Conservation (phyloP, 2,329 filamentous ascomycete genomes). For the Clarireedia monteithiana region DNA sequence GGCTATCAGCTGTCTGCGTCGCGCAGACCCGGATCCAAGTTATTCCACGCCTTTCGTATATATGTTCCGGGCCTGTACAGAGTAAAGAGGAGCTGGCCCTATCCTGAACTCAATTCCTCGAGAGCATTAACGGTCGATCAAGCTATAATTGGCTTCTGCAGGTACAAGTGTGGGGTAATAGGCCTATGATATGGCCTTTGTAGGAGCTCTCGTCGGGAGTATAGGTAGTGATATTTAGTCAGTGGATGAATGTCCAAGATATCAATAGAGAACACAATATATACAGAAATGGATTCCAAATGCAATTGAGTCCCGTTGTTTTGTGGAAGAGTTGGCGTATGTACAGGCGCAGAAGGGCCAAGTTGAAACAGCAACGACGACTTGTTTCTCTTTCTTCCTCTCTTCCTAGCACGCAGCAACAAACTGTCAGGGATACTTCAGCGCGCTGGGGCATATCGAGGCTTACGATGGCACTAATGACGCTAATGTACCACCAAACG, state of each 20-base stretch:
- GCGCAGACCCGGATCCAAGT: neutral
- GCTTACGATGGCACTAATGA: neutral
- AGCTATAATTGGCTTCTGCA: constrained; percentile 7
- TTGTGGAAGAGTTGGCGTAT: too few species aligned
- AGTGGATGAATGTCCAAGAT: neutral
- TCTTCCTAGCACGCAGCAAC: neutral
- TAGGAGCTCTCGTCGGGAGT: neutral
- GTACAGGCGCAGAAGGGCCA: too few species aligned
- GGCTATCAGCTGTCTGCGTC: neutral
- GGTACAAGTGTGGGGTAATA: constrained; percentile 21
- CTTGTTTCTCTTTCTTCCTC: neutral
- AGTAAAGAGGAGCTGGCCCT: neutral
- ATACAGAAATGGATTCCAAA: neutral
- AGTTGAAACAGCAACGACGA: neutral
- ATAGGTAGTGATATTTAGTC: too few species aligned
- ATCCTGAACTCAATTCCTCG: neutral
- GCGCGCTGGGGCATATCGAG: neutral
- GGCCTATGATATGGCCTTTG: constrained; percentile 7
- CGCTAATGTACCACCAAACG: neutral
- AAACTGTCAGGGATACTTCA: neutral
- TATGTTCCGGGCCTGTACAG: neutral
- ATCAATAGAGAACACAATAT: neutral
- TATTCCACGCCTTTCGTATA: too few species aligned
- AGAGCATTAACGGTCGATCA: neutral
- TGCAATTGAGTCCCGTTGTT: too few species aligned